Percentiles rank a stretch among this genome's conserved stretches.
Evolutionary conservation across 345 rosid species (phyloP).

Genomic region (Gossypium bickii): DNA sequence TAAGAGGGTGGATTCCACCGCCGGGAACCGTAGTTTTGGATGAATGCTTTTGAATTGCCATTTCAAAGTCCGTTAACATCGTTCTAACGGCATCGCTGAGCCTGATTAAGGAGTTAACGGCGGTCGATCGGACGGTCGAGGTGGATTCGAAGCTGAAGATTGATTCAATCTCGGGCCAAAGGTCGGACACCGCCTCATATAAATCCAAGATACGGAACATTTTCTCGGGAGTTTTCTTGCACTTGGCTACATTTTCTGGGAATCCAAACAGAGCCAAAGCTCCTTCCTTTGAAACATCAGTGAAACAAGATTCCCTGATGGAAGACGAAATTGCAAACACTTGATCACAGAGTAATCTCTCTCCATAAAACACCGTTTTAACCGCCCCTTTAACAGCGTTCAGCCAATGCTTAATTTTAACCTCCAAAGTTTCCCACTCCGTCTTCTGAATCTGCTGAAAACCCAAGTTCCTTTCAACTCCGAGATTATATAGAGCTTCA

Average conservation of each 20-base stretch:
- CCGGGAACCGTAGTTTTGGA: conserved; percentile 57
- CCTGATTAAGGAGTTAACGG: conserved; percentile 42
- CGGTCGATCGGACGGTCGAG: conserved; percentile 43
- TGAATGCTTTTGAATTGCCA: conserved; percentile 55
- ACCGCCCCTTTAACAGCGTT: conserved; percentile 41
- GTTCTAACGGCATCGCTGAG: conserved; percentile 49
- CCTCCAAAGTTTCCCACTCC: conserved; percentile 64
- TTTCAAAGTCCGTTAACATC: conserved; percentile 60
- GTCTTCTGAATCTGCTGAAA: conserved; percentile 45
- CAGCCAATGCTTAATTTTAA: conserved; percentile 53
- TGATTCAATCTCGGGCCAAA: conserved; percentile 54
- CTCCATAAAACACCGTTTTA: conserved; percentile 51
- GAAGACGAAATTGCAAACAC: conserved; percentile 49
- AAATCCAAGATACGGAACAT: conserved; percentile 73
- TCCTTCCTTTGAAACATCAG: conserved; percentile 46
- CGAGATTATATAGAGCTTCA: conserved; percentile 47
- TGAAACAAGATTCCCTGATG: conserved; percentile 50
- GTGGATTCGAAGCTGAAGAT: conserved; percentile 59
- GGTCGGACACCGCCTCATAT: conserved; percentile 60
- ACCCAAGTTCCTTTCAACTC: conserved; percentile 42
- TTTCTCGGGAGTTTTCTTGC: conserved; percentile 65
- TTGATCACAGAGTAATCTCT: conserved; percentile 56
- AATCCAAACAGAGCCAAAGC: conserved; percentile 56
- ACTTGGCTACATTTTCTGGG: conserved; percentile 54
- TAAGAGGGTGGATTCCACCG: conserved; percentile 79